Evolutionary conservation across 2,329 filamentous ascomycete genomes (phyloP), one percentile per base, ranked within the genome.

Genomic region (Colletotrichum tamarilloi): DNA sequence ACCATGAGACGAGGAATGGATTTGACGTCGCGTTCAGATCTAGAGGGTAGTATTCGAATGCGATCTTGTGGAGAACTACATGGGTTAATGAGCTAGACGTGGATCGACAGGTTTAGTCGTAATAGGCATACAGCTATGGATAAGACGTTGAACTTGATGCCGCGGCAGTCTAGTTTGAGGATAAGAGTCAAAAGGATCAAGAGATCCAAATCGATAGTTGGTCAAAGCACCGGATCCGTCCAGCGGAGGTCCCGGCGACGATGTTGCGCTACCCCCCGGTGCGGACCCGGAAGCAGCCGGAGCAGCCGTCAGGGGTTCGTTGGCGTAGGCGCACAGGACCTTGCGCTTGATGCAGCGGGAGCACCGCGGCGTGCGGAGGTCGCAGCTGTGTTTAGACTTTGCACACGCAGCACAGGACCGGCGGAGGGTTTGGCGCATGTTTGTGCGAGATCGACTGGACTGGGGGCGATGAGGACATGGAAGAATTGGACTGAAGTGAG

Each of bases 21-120:
- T 91, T 91, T 8, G 89, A 88, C 0, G 79, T 78, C n/a, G 83
- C 76, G 72, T 82, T 85, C 8, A 89, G 80, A 64, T 91, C 89
- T 24, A 90, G 81, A 0, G 89, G 89, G 75, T 91, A 91, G 76
- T 90, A 91, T 74, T 90, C 86, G 63, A 91, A 91, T 0, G 88
- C 87, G 59, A 91, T 90, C 57, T 87, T 89, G 55, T 85, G 83
- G 4, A 90, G 80, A 74, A 91, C 89, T 90, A 67, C 60, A 24
- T 35, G 14, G 53, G 32, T n/a, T 3, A 79, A 80, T 76, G 63
- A 72, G 55, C 58, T 24, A 42, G 11, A 12, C 26, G 19, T 19
- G 5, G 4, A 30, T 8, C 16, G 38, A 19, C 5, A 11, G 22
- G 2, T 3, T 46, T 3, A 6, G 49, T 16, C 14, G n/a, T 49